A percentile compares a stretch with the other conserved stretches of the same genome.
Conservation (phyloP, 2,329 filamentous ascomycete genomes). For the Exophiala xenobiotica region DNA sequence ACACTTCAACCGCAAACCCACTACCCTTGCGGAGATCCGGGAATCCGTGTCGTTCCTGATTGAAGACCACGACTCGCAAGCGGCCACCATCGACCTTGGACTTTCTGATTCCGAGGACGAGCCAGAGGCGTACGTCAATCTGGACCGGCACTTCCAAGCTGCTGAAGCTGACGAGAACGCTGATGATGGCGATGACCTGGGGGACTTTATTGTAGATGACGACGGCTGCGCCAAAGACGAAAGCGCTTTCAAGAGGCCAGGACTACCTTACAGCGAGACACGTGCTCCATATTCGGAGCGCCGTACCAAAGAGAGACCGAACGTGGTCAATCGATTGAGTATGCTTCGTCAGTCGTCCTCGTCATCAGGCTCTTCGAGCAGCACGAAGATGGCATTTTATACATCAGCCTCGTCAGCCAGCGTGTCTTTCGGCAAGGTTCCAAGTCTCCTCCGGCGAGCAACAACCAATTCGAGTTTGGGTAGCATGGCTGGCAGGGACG, state of each 20-base stretch:
- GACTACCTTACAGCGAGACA: slow-evolving; percentile 17
- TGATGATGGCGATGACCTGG: slow-evolving; percentile 46
- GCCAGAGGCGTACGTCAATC: slow-evolving; percentile 42
- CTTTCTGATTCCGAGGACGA: slow-evolving; percentile 42
- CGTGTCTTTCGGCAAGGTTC: slow-evolving; percentile 22
- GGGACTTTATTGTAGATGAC: slow-evolving; percentile 32
- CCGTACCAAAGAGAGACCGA: slow-evolving; percentile 38
- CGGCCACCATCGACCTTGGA: slow-evolving; percentile 51
- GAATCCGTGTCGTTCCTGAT: slow-evolving; percentile 81
- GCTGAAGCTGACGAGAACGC: slow-evolving; percentile 54
- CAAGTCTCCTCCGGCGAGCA: slow-evolving; percentile 28
- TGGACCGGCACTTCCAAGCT: slow-evolving; percentile 50
- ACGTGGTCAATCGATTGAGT: slow-evolving; percentile 46
- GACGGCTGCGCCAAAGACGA: slow-evolving; percentile 33
- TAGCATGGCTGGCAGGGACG: slow-evolving; percentile 20
- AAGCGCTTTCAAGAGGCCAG: slow-evolving; percentile 31
- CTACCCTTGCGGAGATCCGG: slow-evolving; percentile 75
- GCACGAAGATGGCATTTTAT: slow-evolving; percentile 30
- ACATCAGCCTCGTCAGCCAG: slow-evolving; percentile 13
- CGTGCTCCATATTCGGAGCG: slow-evolving; percentile 34
- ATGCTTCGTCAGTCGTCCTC: slow-evolving; percentile 46
- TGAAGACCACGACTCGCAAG: slow-evolving; percentile 55
- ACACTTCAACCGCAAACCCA: slow-evolving; percentile 70
- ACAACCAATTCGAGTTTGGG: slow-evolving; percentile 30
- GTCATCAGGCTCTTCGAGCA: slow-evolving; percentile 32